Conservation (phyloP, 352 stramenopile genomes). For the Salisapilia sapeloensis region DNA sequence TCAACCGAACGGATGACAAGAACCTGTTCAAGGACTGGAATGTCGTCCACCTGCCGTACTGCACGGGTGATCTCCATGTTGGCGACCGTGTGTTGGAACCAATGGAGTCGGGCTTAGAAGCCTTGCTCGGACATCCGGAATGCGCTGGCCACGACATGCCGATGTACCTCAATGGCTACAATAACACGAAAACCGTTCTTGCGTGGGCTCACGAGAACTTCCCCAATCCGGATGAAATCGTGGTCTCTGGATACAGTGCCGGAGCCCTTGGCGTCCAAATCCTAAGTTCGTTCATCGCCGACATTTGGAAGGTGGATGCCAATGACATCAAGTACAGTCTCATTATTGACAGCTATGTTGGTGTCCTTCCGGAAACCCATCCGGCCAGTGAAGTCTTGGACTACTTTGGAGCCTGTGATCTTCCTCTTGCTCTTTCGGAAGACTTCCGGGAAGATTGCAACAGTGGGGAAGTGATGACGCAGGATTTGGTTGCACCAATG, state of each 20-base stretch:
- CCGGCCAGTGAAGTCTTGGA: constrained; percentile 25
- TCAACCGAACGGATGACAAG: constrained; percentile 37
- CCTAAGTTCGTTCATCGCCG: constrained; percentile 18
- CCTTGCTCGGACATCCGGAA: constrained; percentile 14
- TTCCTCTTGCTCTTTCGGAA: constrained; percentile 21
- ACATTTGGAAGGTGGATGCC: constrained; percentile 34
- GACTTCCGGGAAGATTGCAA: constrained; percentile 24
- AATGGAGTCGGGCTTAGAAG: constrained; percentile 13
- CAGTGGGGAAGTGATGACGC: constrained; percentile 17
- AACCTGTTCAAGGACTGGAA: constrained; percentile 69
- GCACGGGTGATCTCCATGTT: constrained; percentile 52
- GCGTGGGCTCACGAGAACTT: constrained; percentile 47
- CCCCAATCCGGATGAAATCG: constrained; percentile 31
- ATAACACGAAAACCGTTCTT: constrained; percentile 41
- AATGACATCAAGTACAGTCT: constrained; percentile 37
- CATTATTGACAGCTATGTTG: constrained; percentile 46
- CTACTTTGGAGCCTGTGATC: constrained; percentile 35
- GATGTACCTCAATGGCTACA: constrained; percentile 34
- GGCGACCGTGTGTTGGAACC: constrained; percentile 14
- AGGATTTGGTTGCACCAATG: constrained; percentile 29
- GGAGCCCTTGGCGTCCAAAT: constrained; percentile 31
- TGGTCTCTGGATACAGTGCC: constrained; percentile 35
- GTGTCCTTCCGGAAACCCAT: constrained; percentile 29
- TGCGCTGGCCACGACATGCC: constrained; percentile 32
- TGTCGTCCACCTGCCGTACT: constrained; percentile 60